Evolutionary conservation across 768 basidiomycete species (phyloP).

Genomic region (Amylocystis lapponica): DNA sequence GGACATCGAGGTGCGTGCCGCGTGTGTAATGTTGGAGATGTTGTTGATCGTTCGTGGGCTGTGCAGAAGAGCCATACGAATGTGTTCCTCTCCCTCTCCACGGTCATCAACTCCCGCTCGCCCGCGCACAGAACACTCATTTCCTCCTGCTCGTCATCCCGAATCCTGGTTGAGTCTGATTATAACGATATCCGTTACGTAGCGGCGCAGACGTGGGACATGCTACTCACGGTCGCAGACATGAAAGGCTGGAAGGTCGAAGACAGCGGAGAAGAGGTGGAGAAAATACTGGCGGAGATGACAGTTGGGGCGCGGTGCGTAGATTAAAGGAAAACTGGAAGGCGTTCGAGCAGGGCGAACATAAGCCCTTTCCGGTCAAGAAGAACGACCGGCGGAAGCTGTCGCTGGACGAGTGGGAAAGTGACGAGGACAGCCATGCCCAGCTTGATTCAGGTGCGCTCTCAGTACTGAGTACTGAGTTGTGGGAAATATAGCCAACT

Average conservation of each 20-base stretch:
- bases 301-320: conserved; percentile 59
- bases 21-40: background rate
- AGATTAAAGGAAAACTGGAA: conserved; percentile 70
- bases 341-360: conserved; percentile 47
- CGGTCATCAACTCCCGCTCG: conserved; percentile 75
- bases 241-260: conserved; percentile 79
- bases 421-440: conserved; percentile 4
- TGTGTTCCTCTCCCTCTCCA: conserved; percentile 83
- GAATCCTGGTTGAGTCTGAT: conserved; percentile 86
- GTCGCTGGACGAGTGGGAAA: conserved; percentile 15
- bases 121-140: conserved; percentile 60
- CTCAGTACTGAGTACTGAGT: too few species aligned
- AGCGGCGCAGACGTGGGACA: conserved; percentile 67
- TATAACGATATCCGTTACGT: conserved; percentile 60
- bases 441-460: background rate
- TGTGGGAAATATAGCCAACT: too few species aligned
- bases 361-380: conserved; percentile 16
- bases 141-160: conserved; percentile 49
- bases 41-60: background rate
- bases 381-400: conserved; percentile 6
- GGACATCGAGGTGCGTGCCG: conserved; percentile 58
- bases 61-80: conserved; percentile 65
- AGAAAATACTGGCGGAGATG: conserved; percentile 21
- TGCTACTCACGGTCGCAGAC: conserved; percentile 64
- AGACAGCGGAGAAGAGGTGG: conserved; percentile 39